Conservation (phyloP, 495 filamentous ascomycete species). For the Massariosphaeria phaeospora region DNA sequence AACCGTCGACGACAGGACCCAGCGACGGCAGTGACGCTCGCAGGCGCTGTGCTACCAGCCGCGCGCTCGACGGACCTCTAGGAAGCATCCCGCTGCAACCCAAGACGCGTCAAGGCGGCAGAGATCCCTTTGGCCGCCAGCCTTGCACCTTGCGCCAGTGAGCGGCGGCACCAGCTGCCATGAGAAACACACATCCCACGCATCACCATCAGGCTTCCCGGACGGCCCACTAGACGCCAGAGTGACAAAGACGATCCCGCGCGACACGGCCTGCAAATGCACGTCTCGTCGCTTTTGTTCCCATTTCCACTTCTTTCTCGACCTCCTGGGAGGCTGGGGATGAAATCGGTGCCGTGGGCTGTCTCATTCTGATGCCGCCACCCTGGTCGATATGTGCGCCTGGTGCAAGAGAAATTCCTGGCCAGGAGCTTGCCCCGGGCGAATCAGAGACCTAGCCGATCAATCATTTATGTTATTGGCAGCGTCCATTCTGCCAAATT, state of each 20-base stretch:
- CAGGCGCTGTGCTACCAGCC: constrained; percentile 1
- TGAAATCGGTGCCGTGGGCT: neutral
- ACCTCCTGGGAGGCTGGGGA: neutral
- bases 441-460: neutral
- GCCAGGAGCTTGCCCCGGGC: constrained; percentile 1
- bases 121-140: too few species aligned
- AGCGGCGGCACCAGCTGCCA: too few species aligned
- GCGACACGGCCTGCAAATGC: too few species aligned
- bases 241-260: too few species aligned
- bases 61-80: constrained; percentile 1
- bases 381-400: neutral
- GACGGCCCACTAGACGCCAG: too few species aligned
- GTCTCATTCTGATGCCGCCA: constrained; percentile 3
- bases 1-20: too few species aligned
- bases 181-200: too few species aligned
- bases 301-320: neutral
- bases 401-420: neutral
- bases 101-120: constrained; percentile 16
- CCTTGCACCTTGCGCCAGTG: too few species aligned
- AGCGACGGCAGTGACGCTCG: neutral
- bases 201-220: too few species aligned
- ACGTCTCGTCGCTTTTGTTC: too few species aligned
- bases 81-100: constrained; percentile 4
- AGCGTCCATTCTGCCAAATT: constrained; percentile 20
- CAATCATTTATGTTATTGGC: constrained; percentile 13